Base-by-base conservation (phyloP, 2,329 filamentous ascomycete species). In the Albophoma yamanashiensis region DNA sequence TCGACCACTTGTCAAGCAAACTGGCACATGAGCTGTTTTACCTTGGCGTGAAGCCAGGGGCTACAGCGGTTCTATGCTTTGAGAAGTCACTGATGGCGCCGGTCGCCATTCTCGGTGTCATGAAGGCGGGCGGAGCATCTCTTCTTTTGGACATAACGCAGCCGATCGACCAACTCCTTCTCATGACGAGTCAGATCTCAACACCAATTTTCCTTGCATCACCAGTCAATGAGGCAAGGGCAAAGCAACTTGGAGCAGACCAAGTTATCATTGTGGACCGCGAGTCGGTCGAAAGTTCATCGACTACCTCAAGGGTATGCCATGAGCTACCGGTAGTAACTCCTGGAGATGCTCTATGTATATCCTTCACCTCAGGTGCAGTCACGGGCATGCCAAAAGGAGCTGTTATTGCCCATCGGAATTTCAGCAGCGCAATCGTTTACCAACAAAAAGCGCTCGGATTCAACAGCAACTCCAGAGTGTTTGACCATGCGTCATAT, bases 281-380 rank as follows among this genome's bases (percentile, higher is more conserved):
- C 4, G 56, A 59, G 31, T 22, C 50, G 14, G 31, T 64, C 2
- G 14, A 34, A 45, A 36, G 17, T 42, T 47, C 27, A 17, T 27
- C 34, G 20, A 31, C 6, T 20, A 9, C 36, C 17, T 15, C 20
- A 9, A 52, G 45, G 12, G 25, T 14, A 12, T 36, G 31, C 15
- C 42, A 15, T 22, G 55, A 31, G 20, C 59, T 65, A 1, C 63
- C 63, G 1, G 57, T 59, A n/a, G 59, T 62, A n/a, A 39, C 50
- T 22, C 60, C 64, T 11, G 61, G 58, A 2, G 59, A 62, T 38
- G 40, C 60, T 5, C 38, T 65, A n/a, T 60, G 60, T 22, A 76
- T 81, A 63, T 77, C 80, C 66, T 82, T 81, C 64, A 82, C 80
- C n/a, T 81, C 79, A 20, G 79, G 79, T 20, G 79, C 75, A 25